Evolutionary conservation across 2,329 filamentous ascomycete species (phyloP).

Genomic region (Colletotrichum sp.): DNA sequence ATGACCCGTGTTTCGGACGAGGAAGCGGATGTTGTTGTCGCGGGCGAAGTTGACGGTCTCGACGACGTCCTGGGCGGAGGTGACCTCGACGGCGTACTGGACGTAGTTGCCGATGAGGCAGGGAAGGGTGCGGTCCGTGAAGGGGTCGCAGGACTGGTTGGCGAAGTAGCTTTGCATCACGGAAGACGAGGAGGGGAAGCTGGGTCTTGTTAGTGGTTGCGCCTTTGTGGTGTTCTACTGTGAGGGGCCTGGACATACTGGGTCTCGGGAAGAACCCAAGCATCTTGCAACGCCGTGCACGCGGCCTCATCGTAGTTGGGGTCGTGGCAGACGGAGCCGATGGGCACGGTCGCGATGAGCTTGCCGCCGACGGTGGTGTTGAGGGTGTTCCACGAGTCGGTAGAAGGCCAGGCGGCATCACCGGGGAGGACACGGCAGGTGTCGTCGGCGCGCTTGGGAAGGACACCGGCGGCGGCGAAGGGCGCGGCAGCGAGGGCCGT

Average conservation of each 20-base stretch:
- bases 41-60: slow-evolving; percentile 41
- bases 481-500: slow-evolving; percentile 9
- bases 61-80: slow-evolving; percentile 31
- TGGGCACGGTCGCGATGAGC: slow-evolving; percentile 56
- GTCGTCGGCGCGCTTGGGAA: slow-evolving; percentile 12
- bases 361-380: slow-evolving; percentile 56
- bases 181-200: slow-evolving; percentile 41
- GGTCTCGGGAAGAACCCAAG: slow-evolving; percentile 37
- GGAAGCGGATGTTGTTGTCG: slow-evolving; percentile 39
- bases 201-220: slow-evolving; percentile 21
- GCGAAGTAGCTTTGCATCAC: slow-evolving; percentile 43
- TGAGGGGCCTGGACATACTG: slow-evolving; percentile 32
- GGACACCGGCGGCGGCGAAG: slow-evolving; percentile 6
- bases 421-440: slow-evolving; percentile 51
- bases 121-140: slow-evolving; percentile 37
- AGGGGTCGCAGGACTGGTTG: slow-evolving; percentile 43
- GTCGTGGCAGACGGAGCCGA: slow-evolving; percentile 58
- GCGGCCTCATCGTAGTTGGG: slow-evolving; percentile 45
- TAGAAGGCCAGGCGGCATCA: slow-evolving; percentile 59
- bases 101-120: slow-evolving; percentile 51
- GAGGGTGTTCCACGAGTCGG: slow-evolving; percentile 50
- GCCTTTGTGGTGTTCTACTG: background rate
- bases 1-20: slow-evolving; percentile 38
- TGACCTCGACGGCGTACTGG: slow-evolving; percentile 41
- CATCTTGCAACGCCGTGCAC: slow-evolving; percentile 42